These are phyloP conservation scores for Cladorrhinum sp. DNA, from an alignment of 2,329 filamentous ascomycete species.

Conservation along the genomic window DNA sequence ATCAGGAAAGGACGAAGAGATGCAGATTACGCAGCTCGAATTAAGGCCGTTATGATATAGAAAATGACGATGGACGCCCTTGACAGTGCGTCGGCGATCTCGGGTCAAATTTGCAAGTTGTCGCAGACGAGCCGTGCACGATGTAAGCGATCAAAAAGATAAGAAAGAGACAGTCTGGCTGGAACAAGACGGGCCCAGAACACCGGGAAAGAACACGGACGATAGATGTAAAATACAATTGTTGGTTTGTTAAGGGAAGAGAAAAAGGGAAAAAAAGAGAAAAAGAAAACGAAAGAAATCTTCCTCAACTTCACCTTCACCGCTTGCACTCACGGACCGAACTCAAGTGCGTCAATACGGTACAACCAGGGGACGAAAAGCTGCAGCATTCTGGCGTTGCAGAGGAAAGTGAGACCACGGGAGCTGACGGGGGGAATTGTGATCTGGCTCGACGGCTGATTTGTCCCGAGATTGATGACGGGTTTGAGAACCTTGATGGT, in stretches of 20 bases:
- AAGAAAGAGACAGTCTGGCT: too few species aligned
- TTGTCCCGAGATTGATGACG: slow-evolving; percentile 2
- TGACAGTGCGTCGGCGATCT: background rate
- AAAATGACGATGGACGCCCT: background rate
- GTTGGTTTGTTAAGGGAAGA: too few species aligned
- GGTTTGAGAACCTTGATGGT: slow-evolving; percentile 22
- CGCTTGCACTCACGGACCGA: slow-evolving; percentile 1
- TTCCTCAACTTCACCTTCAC: background rate
- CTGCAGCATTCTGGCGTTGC: background rate
- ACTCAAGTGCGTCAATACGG: background rate
- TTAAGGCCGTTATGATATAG: background rate
- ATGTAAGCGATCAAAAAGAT: background rate
- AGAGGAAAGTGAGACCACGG: slow-evolving; percentile 9
- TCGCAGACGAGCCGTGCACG: background rate
- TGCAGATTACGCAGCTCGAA: too few species aligned
- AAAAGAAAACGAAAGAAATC: background rate
- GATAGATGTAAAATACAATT: too few species aligned
- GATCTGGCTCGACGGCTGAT: background rate
- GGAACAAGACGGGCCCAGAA: too few species aligned
- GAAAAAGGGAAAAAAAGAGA: background rate
- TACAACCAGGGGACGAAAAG: background rate
- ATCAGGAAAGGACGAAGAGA: background rate
- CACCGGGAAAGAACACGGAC: too few species aligned
- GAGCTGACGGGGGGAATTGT: slow-evolving; percentile 4
- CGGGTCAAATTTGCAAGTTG: background rate